Evolutionary conservation across 1,139 yeast genomes (phyloP).

Genomic region (Komagataea norvegica): DNA sequence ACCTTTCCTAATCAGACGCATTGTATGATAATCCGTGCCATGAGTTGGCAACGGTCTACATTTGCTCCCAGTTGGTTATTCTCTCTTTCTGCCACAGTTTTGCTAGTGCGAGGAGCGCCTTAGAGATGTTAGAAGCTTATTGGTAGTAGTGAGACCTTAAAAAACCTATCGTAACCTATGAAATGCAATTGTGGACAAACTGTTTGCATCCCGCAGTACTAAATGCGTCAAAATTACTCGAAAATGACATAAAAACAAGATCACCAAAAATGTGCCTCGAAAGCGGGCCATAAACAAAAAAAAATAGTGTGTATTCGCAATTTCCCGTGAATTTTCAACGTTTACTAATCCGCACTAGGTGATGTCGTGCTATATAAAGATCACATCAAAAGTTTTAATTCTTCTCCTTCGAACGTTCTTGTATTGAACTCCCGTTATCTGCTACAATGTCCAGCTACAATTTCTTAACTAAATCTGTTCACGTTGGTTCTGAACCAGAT

Average conservation of each 20-base stretch:
- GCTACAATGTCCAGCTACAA: constrained; percentile 29
- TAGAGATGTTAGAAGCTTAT: too few species aligned
- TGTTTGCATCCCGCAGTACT: too few species aligned
- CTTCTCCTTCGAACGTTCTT: too few species aligned
- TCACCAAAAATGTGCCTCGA: constrained; percentile 1
- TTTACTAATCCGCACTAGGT: neutral
- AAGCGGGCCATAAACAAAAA: neutral
- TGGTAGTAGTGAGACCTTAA: too few species aligned
- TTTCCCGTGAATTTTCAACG: constrained; percentile 1
- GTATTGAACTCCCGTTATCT: constrained; percentile 23
- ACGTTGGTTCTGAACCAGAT: constrained; percentile 76
- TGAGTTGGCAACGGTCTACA: constrained; percentile 9
- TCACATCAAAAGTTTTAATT: neutral
- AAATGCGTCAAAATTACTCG: too few species aligned
- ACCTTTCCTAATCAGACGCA: constrained; percentile 5
- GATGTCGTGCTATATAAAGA: too few species aligned
- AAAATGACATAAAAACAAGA: constrained; percentile 2
- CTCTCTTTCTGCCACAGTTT: too few species aligned
- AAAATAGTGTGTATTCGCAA: constrained; percentile 1
- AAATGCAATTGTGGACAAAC: too few species aligned
- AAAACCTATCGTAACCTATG: too few species aligned
- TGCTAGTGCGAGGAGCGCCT: too few species aligned
- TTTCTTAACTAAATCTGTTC: constrained; percentile 81
- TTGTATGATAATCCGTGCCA: constrained; percentile 9
- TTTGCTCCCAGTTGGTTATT: too few species aligned